Evolutionary conservation across 192 early-diverging fungal genomes (phyloP).

Genomic region (Mortierella hygrophila): DNA sequence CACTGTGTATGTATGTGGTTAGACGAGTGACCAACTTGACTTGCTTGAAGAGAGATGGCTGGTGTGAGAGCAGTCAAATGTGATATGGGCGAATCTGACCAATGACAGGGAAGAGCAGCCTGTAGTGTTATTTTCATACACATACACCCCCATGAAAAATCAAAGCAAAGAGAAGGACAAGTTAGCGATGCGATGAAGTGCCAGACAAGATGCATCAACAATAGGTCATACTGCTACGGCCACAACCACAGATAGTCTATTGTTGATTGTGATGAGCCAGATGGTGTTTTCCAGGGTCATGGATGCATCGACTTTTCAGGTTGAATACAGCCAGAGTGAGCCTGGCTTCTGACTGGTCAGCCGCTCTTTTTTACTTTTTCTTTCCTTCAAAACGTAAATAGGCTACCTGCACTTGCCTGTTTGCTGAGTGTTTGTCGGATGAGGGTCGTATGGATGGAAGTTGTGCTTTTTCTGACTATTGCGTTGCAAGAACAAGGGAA

Average conservation of each 20-base stretch:
- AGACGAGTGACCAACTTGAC: no score
- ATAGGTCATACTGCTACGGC: neutral
- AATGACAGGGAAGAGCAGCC: neutral
- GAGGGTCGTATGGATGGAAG: neutral
- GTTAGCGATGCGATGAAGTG: neutral
- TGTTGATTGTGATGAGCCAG: neutral
- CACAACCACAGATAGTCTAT: neutral
- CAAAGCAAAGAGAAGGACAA: neutral
- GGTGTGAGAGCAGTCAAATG: slow-evolving; percentile 6
- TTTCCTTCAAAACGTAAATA: slow-evolving; percentile 3
- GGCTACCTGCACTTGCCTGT: neutral
- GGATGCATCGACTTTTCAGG: neutral
- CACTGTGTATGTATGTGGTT: neutral
- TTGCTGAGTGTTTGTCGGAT: neutral
- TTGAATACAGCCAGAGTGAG: neutral
- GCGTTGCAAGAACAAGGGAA: neutral
- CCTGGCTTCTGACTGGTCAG: slow-evolving; percentile 3
- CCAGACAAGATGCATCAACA: neutral
- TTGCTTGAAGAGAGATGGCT: neutral
- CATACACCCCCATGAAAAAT: slow-evolving; percentile 4
- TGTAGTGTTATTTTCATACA: neutral
- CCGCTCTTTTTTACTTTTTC: slow-evolving; percentile 1
- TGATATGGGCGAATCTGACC: neutral
- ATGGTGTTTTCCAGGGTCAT: neutral
- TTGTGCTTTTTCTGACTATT: neutral